phyloP scores from a whole-genome alignment of 1,284 basidiomycete species.

The Wallemia ichthyophaga region DNA sequence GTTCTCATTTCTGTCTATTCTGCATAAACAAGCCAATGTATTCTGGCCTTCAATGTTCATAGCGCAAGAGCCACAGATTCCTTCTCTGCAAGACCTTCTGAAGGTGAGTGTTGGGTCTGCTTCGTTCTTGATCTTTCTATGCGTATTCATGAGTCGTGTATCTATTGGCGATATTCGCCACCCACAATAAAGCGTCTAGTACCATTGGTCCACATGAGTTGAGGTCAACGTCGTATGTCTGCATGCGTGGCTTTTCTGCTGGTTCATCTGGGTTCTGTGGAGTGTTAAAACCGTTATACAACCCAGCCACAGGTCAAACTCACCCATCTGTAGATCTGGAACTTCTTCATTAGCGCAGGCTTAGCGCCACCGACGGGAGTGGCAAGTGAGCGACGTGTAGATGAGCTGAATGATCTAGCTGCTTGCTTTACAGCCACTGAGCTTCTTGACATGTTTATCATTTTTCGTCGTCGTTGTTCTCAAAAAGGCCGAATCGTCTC shows the following conservation, averaged over 20 bases:
- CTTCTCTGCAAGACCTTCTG: conserved; percentile 84
- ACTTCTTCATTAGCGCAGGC: conserved; percentile 34
- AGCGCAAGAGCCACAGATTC: conserved; percentile 91
- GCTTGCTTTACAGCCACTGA: not conserved
- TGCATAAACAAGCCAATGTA: conserved; percentile 87
- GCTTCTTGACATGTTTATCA: not conserved
- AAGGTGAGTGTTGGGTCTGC: conserved; percentile 86
- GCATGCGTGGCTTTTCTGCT: conserved; percentile 61
- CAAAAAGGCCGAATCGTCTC: not conserved
- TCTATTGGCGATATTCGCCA: not conserved
- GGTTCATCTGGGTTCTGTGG: conserved; percentile 78
- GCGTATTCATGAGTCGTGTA: conserved; percentile 10
- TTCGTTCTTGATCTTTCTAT: conserved; percentile 99
- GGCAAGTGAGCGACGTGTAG: not conserved
- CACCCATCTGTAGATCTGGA: conserved; percentile 92
- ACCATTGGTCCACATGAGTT: conserved; percentile 93
- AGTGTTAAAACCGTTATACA: not conserved
- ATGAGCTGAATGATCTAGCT: not conserved
- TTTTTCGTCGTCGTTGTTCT: not conserved
- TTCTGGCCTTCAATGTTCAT: conserved; percentile 98
- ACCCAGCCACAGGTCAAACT: not conserved
- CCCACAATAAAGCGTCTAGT: conserved; percentile 18
- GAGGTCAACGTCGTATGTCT: conserved; percentile 75
- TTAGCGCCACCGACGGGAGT: conserved; percentile 9
- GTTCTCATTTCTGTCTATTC: conserved; percentile 45